Evolutionary conservation across 2,329 filamentous ascomycete genomes (phyloP).

Genomic region (Paecilomyces formosus): DNA sequence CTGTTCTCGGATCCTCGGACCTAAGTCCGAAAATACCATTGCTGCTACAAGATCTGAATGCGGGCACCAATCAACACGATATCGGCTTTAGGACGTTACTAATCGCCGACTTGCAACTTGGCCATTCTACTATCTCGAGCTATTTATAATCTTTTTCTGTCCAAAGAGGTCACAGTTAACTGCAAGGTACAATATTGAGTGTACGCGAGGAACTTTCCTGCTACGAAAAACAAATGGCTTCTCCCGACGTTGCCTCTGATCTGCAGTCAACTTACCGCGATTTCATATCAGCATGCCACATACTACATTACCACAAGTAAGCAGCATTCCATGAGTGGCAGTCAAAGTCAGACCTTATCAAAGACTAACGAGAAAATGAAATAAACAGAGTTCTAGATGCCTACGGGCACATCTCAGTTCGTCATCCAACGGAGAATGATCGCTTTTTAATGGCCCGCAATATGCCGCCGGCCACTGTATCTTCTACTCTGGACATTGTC

Average conservation of each 20-base stretch:
- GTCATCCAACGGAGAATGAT: slow-evolving; percentile 39
- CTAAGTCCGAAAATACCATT: not conserved
- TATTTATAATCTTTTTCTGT: not conserved
- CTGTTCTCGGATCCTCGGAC: no score
- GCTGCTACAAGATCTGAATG: not conserved
- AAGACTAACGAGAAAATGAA: not conserved
- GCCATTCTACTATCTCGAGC: no score
- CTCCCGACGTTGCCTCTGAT: no score
- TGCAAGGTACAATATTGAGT: not conserved
- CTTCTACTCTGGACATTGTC: slow-evolving; percentile 37
- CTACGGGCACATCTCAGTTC: slow-evolving; percentile 49
- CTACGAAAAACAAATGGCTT: not conserved
- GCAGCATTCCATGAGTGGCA: slow-evolving; percentile 6
- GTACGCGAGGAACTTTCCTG: not conserved
- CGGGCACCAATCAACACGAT: not conserved
- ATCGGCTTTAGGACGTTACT: not conserved
- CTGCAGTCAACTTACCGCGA: not conserved
- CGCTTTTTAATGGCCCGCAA: slow-evolving; percentile 44
- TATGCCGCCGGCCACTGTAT: slow-evolving; percentile 42
- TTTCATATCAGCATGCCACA: slow-evolving; percentile 43
- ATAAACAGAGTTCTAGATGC: slow-evolving; percentile 40
- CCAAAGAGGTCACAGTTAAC: not conserved
- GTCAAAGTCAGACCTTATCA: not conserved
- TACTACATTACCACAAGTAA: slow-evolving; percentile 40
- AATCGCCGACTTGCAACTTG: not conserved